A percentile compares a stretch with the other conserved stretches of the same genome.
Evolutionary conservation across 768 basidiomycete species (phyloP).

Genomic region (Cystofilobasidium ferigula): DNA sequence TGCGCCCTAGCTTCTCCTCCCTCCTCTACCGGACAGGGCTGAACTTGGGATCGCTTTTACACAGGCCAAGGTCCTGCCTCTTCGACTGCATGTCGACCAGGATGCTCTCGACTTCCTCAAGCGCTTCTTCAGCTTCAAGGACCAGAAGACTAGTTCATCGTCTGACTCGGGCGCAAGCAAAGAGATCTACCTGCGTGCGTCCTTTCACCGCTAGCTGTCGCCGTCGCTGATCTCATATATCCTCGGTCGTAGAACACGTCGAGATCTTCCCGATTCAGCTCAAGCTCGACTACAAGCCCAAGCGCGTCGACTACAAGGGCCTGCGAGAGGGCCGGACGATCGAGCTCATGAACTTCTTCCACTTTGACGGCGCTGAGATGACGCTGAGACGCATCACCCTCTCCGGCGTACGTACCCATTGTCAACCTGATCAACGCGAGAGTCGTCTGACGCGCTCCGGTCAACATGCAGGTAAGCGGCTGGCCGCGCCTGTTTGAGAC

Average conservation of each 20-base stretch:
- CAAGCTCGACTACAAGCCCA: slow-evolving; percentile 96
- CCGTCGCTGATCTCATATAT: slow-evolving; percentile 6
- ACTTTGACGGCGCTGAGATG: slow-evolving; percentile 98
- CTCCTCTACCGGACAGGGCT: neutral
- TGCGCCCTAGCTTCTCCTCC: neutral
- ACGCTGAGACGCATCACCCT: slow-evolving; percentile 84
- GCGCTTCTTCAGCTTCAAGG: slow-evolving; percentile 80
- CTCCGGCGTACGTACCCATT: slow-evolving; percentile 57
- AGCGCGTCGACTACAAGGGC: slow-evolving; percentile 86
- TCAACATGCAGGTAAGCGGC: slow-evolving; percentile 61
- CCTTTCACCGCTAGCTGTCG: neutral
- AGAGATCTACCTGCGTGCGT: slow-evolving; percentile 65
- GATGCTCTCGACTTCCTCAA: slow-evolving; percentile 97
- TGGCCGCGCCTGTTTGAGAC: slow-evolving; percentile 79
- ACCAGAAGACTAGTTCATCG: slow-evolving; percentile 27
- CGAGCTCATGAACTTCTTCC: slow-evolving; percentile 99
- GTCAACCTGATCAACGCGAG: neutral
- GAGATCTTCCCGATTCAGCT: slow-evolving; percentile 91
- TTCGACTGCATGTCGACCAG: slow-evolving; percentile 90
- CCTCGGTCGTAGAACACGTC: slow-evolving; percentile 56
- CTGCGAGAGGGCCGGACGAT: slow-evolving; percentile 81
- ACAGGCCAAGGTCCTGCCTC: slow-evolving; percentile 81
- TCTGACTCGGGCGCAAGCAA: slow-evolving; percentile 38
- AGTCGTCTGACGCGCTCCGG: neutral
- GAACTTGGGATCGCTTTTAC: neutral